Conservation (phyloP, 2,329 filamentous ascomycete species). For the Chaetomiaceae sp. region DNA sequence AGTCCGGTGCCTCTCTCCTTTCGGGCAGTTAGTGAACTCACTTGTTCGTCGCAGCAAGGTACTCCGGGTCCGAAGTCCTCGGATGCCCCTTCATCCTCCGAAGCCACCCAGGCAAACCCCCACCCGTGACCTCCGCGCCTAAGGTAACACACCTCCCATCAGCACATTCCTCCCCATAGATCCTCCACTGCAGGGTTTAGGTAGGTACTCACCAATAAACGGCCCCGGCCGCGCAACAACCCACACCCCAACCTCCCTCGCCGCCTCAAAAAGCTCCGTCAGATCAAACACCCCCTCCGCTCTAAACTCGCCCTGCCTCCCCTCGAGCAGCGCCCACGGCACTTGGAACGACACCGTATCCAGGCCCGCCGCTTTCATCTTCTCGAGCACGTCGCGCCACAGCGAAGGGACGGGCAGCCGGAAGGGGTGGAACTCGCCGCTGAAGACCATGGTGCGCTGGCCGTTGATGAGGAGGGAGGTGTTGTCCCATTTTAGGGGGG, state of each 20-base stretch:
- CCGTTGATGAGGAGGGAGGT: slow-evolving; percentile 66
- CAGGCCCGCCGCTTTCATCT: slow-evolving; percentile 76
- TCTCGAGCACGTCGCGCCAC: slow-evolving; percentile 56
- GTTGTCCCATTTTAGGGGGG: slow-evolving; percentile 53
- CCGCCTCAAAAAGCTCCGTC: slow-evolving; percentile 72
- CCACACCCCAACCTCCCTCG: slow-evolving; percentile 68
- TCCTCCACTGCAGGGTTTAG: no score
- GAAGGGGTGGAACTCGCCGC: slow-evolving; percentile 69
- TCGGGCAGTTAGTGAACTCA: slow-evolving; percentile 39
- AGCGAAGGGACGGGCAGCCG: slow-evolving; percentile 44
- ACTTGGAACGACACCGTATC: slow-evolving; percentile 76
- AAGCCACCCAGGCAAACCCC: slow-evolving; percentile 78
- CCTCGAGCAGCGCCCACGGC: slow-evolving; percentile 74
- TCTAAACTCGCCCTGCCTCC: slow-evolving; percentile 63
- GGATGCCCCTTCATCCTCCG: slow-evolving; percentile 62
- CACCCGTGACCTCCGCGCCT: slow-evolving; percentile 68
- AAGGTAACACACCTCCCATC: background rate
- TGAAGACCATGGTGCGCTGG: slow-evolving; percentile 66
- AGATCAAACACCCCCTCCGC: slow-evolving; percentile 69
- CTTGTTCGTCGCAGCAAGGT: slow-evolving; percentile 62
- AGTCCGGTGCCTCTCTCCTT: background rate
- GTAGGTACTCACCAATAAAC: slow-evolving; percentile 22
- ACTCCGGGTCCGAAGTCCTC: slow-evolving; percentile 59
- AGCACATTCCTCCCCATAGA: background rate
- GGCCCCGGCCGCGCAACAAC: slow-evolving; percentile 52